Conservation (phyloP, 129 eudicot genomes). For the Centaurea solstitialis region DNA sequence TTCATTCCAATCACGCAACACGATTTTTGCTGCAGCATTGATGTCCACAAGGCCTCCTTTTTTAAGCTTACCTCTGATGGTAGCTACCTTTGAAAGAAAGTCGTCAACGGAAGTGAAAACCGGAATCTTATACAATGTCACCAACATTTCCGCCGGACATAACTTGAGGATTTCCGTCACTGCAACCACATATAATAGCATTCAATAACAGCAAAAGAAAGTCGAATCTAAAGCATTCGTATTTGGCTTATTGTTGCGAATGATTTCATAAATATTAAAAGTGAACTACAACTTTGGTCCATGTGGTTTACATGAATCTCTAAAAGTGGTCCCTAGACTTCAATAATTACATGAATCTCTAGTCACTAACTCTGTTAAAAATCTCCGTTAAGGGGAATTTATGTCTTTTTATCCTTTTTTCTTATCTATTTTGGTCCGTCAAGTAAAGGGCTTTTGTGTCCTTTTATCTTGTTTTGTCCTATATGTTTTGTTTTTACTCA, state of each 20-base stretch:
- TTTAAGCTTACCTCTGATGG: slow-evolving; percentile 83
- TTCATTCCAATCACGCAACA: slow-evolving; percentile 94
- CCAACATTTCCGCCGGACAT: slow-evolving; percentile 74
- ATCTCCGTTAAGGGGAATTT: too few relatives aligned
- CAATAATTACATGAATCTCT: too few relatives aligned
- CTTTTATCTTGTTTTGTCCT: too few relatives aligned
- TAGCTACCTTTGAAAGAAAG: slow-evolving; percentile 86
- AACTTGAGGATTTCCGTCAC: slow-evolving; percentile 87
- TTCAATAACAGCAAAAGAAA: not conserved
- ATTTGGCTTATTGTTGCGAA: not conserved
- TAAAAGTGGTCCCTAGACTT: too few relatives aligned
- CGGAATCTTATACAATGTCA: slow-evolving; percentile 77
- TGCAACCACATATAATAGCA: slow-evolving; percentile 33
- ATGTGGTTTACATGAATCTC: not conserved
- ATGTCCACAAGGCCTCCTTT: slow-evolving; percentile 87
- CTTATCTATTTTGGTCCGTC: too few relatives aligned
- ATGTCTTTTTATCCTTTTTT: too few relatives aligned
- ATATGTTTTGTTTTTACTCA: too few relatives aligned
- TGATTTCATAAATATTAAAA: not conserved
- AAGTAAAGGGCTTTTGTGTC: too few relatives aligned
- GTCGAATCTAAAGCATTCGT: not conserved
- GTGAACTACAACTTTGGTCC: not conserved
- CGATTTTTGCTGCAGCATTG: slow-evolving; percentile 85
- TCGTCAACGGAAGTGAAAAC: slow-evolving; percentile 78
- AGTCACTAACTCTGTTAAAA: too few relatives aligned